These are phyloP conservation scores for Ambrosia artemisiifolia DNA, from an alignment of 129 eudicot species.

Conservation along the genomic window DNA sequence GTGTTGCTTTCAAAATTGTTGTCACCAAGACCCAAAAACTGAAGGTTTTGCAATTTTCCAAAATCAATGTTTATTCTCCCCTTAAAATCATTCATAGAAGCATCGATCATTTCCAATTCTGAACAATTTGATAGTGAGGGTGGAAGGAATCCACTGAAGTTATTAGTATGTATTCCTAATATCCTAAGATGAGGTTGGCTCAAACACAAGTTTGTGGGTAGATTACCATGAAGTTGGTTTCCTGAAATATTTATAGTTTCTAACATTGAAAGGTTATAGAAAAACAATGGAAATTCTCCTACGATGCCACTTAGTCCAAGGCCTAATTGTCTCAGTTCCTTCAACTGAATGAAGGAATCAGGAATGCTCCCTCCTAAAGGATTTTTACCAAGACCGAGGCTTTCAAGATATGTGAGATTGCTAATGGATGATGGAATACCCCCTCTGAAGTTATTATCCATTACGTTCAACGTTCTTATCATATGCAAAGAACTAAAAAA, in stretches of 20 bases:
- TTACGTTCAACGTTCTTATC: background rate
- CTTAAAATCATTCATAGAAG: background rate
- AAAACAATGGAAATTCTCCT: background rate
- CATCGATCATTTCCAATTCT: background rate
- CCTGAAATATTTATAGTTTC: background rate
- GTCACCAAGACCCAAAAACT: background rate
- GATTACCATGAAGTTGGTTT: background rate
- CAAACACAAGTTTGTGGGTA: background rate
- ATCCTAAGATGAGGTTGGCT: background rate
- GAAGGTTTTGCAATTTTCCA: background rate
- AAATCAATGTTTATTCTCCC: background rate
- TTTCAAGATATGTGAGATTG: slow-evolving; percentile 18
- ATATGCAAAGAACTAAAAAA: background rate
- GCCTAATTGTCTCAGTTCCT: background rate
- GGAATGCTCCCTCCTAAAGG: slow-evolving; percentile 34
- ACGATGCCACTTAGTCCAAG: background rate
- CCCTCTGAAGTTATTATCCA: slow-evolving; percentile 6
- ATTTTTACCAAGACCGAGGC: background rate
- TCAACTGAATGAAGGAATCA: background rate
- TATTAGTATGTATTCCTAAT: background rate
- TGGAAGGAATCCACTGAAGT: background rate
- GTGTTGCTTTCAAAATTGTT: background rate
- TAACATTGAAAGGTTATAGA: background rate
- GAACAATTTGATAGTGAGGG: background rate
- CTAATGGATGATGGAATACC: slow-evolving; percentile 24